Percentiles rank a stretch among this genome's conserved stretches.
Evolutionary conservation across 495 filamentous ascomycete genomes (phyloP).

Genomic region (Hypoxylon fragiforme): DNA sequence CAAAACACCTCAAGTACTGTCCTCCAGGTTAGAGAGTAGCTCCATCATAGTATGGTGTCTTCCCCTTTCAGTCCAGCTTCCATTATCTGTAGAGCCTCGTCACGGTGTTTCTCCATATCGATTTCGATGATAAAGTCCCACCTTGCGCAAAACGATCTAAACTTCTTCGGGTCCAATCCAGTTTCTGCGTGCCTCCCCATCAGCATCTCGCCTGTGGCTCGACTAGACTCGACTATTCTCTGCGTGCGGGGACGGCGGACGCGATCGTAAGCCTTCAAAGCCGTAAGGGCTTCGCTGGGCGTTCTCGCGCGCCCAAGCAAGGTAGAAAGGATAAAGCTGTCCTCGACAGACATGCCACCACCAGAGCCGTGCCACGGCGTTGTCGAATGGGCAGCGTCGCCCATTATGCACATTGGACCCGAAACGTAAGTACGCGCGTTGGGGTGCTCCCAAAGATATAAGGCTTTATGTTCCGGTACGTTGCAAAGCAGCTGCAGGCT

Average conservation of each 20-base stretch:
- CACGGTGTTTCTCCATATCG: conserved; percentile 24
- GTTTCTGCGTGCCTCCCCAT: conserved; percentile 1
- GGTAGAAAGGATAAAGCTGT: conserved; percentile 38
- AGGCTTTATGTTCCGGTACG: conserved; percentile 3
- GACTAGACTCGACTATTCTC: conserved; percentile 34
- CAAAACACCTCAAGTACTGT: too few relatives aligned
- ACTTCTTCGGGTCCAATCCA: neutral
- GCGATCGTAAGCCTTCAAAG: conserved; percentile 25
- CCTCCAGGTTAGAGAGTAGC: too few relatives aligned
- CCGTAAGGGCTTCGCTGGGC: conserved; percentile 15
- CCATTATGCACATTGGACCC: conserved; percentile 39
- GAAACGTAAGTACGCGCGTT: conserved; percentile 20
- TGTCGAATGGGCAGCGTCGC: conserved; percentile 50
- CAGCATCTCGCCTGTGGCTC: conserved; percentile 33
- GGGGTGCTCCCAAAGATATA: conserved; percentile 25
- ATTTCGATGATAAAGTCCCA: conserved; percentile 32
- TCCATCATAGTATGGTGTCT: too few relatives aligned
- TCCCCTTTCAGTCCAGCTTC: conserved; percentile 6
- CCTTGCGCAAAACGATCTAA: too few relatives aligned
- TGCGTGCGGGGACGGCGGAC: conserved; percentile 27
- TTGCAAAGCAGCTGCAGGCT: conserved; percentile 19
- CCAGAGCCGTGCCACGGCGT: conserved; percentile 43
- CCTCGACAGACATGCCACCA: conserved; percentile 44
- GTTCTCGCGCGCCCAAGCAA: conserved; percentile 32
- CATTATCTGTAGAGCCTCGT: conserved; percentile 29